These are phyloP conservation scores for Eucalyptus decipiens DNA, from an alignment of 345 rosid species.

Conservation along the genomic window DNA sequence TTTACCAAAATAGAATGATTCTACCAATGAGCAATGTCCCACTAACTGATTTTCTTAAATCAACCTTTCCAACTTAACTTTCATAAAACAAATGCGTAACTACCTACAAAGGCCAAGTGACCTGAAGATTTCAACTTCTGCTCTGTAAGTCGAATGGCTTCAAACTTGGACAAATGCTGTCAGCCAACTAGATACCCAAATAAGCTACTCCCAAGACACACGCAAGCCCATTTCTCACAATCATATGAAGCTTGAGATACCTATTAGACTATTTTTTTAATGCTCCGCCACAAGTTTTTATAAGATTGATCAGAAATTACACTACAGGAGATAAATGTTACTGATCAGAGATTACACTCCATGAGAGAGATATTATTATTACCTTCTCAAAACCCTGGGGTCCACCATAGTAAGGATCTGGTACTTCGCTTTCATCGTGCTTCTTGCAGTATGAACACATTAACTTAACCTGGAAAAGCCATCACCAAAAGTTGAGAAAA, in stretches of 20 bases:
- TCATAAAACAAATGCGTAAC: neutral
- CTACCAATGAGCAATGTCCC: neutral
- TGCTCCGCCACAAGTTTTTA: neutral
- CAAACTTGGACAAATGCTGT: neutral
- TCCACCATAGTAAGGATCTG: conserved; percentile 94
- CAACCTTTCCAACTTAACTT: neutral
- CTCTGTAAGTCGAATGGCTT: neutral
- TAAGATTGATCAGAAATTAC: neutral
- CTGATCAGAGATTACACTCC: neutral
- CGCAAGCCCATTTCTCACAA: neutral
- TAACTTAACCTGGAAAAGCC: conserved; percentile 44
- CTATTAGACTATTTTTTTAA: neutral
- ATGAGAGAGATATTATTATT: neutral
- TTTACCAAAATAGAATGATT: neutral
- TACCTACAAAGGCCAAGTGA: neutral
- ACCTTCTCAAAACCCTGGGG: conserved; percentile 96
- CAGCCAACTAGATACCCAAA: neutral
- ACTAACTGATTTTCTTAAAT: neutral
- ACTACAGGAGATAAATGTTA: neutral
- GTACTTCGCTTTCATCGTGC: conserved; percentile 70
- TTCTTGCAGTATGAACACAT: conserved; percentile 95
- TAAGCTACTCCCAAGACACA: neutral
- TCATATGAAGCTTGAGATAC: neutral
- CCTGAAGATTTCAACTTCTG: neutral
- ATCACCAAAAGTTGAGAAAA: neutral